Conservation (phyloP, 192 early-diverging fungal species). For the Mortierella hygrophila region DNA sequence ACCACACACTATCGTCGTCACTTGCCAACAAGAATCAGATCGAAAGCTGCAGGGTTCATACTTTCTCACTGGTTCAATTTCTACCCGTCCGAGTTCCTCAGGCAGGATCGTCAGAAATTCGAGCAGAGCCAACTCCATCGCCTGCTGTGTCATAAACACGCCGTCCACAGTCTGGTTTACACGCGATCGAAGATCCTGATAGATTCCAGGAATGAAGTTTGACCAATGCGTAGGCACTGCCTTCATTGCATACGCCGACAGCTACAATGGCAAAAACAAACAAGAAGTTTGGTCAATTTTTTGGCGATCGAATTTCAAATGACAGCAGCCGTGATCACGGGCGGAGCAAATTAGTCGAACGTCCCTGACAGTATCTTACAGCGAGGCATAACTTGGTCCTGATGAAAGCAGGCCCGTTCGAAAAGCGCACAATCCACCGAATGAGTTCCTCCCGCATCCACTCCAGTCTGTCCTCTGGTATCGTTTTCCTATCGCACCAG, state of each 20-base stretch:
- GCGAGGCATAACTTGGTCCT: slow-evolving; percentile 68
- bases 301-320: background rate
- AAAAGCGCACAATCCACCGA: slow-evolving; percentile 58
- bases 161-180: slow-evolving; percentile 43
- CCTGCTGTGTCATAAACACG: slow-evolving; percentile 16
- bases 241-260: slow-evolving; percentile 63
- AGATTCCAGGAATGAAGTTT: slow-evolving; percentile 61
- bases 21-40: background rate
- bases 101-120: slow-evolving; percentile 69
- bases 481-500: slow-evolving; percentile 56
- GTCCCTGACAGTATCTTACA: slow-evolving; percentile 36
- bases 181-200: slow-evolving; percentile 52
- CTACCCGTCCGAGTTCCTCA: slow-evolving; percentile 64
- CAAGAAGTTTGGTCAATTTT: background rate
- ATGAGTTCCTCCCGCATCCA: slow-evolving; percentile 65
- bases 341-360: background rate
- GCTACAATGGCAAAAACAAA: slow-evolving; percentile 36
- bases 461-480: slow-evolving; percentile 64
- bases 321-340: background rate
- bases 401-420: slow-evolving; percentile 63
- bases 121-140: slow-evolving; percentile 55
- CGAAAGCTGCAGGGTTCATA: slow-evolving; percentile 25
- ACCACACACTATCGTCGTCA: slow-evolving; percentile 14
- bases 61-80: slow-evolving; percentile 61
- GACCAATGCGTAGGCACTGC: slow-evolving; percentile 63